Evolutionary conservation across 2,329 filamentous ascomycete species (phyloP).

Genomic region (Chaetomiaceae sp.): DNA sequence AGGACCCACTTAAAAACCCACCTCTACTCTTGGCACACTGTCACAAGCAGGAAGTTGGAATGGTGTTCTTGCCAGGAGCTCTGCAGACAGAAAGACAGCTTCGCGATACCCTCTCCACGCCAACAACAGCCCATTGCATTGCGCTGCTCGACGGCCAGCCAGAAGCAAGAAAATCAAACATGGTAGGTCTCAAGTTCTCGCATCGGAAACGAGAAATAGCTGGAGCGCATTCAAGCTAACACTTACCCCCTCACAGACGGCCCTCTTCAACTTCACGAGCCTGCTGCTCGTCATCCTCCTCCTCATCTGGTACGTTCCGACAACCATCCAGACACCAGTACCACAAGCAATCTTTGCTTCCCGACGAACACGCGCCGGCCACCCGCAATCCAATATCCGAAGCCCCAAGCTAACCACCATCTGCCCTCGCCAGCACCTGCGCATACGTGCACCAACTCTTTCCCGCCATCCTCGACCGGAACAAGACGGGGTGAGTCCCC

Average conservation of each 20-base stretch:
- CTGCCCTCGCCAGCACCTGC: constrained; percentile 55
- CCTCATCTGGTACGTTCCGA: constrained; percentile 62
- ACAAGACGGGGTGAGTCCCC: constrained; percentile 80
- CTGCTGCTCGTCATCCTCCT: constrained; percentile 91
- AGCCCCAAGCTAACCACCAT: neutral
- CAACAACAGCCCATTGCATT: neutral
- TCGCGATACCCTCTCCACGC: neutral
- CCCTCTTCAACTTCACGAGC: constrained; percentile 98
- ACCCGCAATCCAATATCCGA: neutral
- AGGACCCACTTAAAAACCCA: neutral
- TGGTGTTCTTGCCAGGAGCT: neutral
- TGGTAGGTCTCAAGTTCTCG: no score
- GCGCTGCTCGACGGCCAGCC: neutral
- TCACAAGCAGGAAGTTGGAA: neutral
- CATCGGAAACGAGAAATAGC: no score
- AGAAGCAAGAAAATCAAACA: constrained; percentile 10
- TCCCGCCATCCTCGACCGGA: constrained; percentile 83
- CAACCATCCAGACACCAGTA: neutral
- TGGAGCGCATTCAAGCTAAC: constrained; percentile 3
- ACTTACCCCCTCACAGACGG: constrained; percentile 57
- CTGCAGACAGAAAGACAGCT: neutral
- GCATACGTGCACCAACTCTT: constrained; percentile 89
- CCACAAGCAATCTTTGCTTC: no score
- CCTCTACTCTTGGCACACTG: neutral
- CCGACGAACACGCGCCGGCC: no score